These are phyloP conservation scores for Zoysia pacifica DNA, from an alignment of 176 grass and related monocot species.

Conservation along the genomic window DNA sequence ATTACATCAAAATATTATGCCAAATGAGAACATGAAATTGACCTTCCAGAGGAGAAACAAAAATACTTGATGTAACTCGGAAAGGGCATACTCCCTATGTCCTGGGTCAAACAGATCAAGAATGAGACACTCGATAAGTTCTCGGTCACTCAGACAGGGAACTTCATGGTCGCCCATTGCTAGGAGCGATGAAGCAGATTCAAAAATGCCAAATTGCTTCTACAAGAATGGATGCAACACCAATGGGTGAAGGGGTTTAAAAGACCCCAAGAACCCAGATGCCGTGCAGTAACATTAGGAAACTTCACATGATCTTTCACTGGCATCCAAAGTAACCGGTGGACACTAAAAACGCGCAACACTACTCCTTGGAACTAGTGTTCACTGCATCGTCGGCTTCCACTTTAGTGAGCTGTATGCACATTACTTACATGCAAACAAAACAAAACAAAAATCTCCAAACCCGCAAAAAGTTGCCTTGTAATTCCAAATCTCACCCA, in stretches of 20 bases:
- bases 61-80: constrained; percentile 22
- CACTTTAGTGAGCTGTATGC: constrained; percentile 8
- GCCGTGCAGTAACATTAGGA: not conserved
- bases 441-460: constrained; percentile 8
- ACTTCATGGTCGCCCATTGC: not conserved
- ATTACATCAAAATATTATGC: not conserved
- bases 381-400: not conserved
- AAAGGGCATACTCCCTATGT: not conserved
- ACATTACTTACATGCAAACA: not conserved
- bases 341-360: not conserved
- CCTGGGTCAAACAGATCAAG: constrained; percentile 16
- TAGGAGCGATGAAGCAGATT: not conserved
- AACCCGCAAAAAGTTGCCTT: not conserved
- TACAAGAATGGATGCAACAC: not conserved
- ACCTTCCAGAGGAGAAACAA: not conserved
- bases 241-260: not conserved
- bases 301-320: constrained; percentile 16
- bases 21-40: not conserved
- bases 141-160: not conserved
- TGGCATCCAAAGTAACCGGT: constrained; percentile 14
- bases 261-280: not conserved
- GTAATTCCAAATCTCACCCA: not conserved
- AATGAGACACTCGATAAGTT: constrained; percentile 14
- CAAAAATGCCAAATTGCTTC: not conserved
- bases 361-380: not conserved